Evolutionary conservation across 2,329 filamentous ascomycete species (phyloP), one percentile per base, ranked within the genome.

Genomic region (Pseudocercospora fijiensis): DNA sequence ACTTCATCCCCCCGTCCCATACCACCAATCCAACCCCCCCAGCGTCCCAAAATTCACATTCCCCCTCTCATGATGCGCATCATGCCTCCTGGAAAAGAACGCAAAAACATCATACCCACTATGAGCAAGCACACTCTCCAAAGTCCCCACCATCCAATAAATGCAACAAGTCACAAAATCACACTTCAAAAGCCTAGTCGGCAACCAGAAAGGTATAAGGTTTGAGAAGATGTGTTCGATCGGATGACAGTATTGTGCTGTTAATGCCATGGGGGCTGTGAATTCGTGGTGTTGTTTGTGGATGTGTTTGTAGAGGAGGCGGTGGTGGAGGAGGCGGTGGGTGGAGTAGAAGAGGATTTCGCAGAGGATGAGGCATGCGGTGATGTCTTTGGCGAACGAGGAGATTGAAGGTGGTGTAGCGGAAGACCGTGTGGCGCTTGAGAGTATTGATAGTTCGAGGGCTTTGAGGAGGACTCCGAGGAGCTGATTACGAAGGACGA

Each of bases 241-340:
- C 3, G 60, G 53, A 43, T 62, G 60, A 26, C 52, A 57, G 26
- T 57, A 62, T 26, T 62, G 60, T 5, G 60, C 60, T 22, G 43
- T 43, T 6, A 62, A 13, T 5, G 52, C 53, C 27, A 53, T 52
- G 7, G 60, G 60, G 3, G 60, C 60, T n/a, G 60, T 47, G 43
- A 62, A 62, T n/a, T 57, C 24, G 37, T 62, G 60, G 18, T 62
- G 60, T 20, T 57, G 24, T 41, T 62, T 62, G 60, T 62, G 60
- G 43, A 62, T 47, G 26, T 30, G 26, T 5, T 43, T 53, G 37
- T 62, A 62, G 52, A 62, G 45, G 28, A 30, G 11, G 7, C 37
- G 51, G 11, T 24, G 37, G 13, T 62, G 60, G 52, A 62, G 60
- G n/a, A 62, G 26, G 2, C 60, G 52, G 13, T 62, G 60, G 8